Percentiles rank a stretch among this genome's conserved stretches.
Evolutionary conservation across 495 filamentous ascomycete species (phyloP).

Genomic region (Lasiosphaeriaceae sp.): DNA sequence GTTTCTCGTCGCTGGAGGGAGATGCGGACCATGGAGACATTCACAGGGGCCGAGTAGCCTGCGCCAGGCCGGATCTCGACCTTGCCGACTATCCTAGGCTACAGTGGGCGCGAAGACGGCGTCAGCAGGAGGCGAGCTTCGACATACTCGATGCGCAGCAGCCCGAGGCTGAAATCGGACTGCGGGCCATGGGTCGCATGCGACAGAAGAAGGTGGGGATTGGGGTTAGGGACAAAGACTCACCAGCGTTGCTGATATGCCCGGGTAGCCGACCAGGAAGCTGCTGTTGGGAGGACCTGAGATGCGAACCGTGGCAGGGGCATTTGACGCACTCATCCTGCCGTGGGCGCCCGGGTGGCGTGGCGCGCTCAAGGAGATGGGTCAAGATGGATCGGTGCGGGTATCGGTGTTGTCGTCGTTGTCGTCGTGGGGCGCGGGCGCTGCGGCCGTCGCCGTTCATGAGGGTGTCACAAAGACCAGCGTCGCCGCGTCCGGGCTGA

Average conservation of each 20-base stretch:
- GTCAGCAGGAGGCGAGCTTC: slow-evolving; percentile 20
- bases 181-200: neutral
- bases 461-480: slow-evolving; percentile 18
- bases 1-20: slow-evolving; percentile 89
- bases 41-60: slow-evolving; percentile 82
- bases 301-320: slow-evolving; percentile 87
- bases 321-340: slow-evolving; percentile 28
- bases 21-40: slow-evolving; percentile 90
- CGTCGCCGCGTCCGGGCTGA: slow-evolving; percentile 15
- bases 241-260: slow-evolving; percentile 96
- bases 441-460: slow-evolving; percentile 23
- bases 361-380: slow-evolving; percentile 1
- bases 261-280: slow-evolving; percentile 93
- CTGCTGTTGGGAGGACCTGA: slow-evolving; percentile 96
- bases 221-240: slow-evolving; percentile 26
- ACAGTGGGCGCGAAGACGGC: slow-evolving; percentile 11
- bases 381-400: slow-evolving; percentile 7
- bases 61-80: slow-evolving; percentile 89
- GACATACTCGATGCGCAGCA: neutral
- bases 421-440: slow-evolving; percentile 12
- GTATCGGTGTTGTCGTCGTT: slow-evolving; percentile 16
- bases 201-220: neutral
- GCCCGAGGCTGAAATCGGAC: neutral
- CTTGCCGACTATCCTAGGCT: slow-evolving; percentile 96
- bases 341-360: slow-evolving; percentile 18